Evolutionary conservation across 1,284 basidiomycete genomes (phyloP).

Genomic region (Wolfiporia cocos): DNA sequence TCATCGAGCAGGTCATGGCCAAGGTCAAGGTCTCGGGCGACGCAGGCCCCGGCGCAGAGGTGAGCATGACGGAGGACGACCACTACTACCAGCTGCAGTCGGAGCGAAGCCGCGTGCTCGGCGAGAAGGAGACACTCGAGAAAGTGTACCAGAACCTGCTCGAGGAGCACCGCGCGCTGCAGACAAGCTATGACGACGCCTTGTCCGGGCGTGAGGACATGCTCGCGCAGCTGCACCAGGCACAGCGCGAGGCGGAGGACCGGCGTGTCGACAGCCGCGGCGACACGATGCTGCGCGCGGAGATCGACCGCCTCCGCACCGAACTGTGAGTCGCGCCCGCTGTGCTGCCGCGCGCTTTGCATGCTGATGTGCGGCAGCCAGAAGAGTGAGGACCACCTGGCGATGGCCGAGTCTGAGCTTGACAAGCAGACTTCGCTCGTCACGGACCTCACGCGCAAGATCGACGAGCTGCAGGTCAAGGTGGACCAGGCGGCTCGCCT

Average conservation of each 20-base stretch:
- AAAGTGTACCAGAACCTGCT: constrained; percentile 70
- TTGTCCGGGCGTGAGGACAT: constrained; percentile 71
- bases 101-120: constrained; percentile 66
- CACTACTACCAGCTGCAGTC: constrained; percentile 81
- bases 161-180: constrained; percentile 72
- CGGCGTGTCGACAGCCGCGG: constrained; percentile 56
- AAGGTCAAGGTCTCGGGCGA: constrained; percentile 48
- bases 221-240: constrained; percentile 46
- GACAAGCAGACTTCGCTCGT: constrained; percentile 70
- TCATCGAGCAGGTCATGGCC: constrained; percentile 81
- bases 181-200: constrained; percentile 65
- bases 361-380: constrained; percentile 47
- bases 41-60: constrained; percentile 40
- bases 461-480: constrained; percentile 77
- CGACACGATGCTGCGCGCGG: constrained; percentile 65
- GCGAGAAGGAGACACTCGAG: constrained; percentile 77
- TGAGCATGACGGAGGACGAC: constrained; percentile 80
- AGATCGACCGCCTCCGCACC: constrained; percentile 72
- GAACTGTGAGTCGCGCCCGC: constrained; percentile 63
- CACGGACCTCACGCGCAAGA: constrained; percentile 68
- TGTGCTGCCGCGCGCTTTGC: background rate
- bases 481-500: constrained; percentile 76
- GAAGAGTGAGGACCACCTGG: constrained; percentile 86
- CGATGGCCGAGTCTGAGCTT: constrained; percentile 70
- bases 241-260: constrained; percentile 52